A percentile compares a stretch with the other conserved stretches of the same genome.
Conservation (phyloP, 768 basidiomycete species). For the Hirschioporus abietinus region DNA sequence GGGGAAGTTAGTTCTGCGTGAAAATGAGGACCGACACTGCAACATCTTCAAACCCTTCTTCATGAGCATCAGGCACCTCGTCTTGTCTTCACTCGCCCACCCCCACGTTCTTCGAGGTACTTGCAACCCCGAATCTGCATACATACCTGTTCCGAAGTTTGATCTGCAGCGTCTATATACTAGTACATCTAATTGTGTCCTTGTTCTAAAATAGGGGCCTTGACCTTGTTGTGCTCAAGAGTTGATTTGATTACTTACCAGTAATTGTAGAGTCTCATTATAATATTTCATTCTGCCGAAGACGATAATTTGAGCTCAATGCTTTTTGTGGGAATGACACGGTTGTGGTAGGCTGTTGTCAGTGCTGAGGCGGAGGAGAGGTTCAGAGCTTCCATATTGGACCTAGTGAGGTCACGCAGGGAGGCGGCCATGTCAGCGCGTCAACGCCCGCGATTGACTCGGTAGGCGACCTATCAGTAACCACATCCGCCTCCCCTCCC, state of each 20-base stretch:
- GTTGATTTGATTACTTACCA: too few species aligned
- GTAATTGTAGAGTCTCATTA: too few species aligned
- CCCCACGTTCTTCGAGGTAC: background rate
- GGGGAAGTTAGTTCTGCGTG: background rate
- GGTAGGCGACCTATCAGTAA: background rate
- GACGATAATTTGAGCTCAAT: too few species aligned
- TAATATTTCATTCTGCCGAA: too few species aligned
- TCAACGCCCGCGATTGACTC: background rate
- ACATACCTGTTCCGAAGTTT: background rate
- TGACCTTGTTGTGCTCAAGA: too few species aligned
- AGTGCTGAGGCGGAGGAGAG: background rate
- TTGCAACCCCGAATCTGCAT: background rate
- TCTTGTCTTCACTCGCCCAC: background rate
- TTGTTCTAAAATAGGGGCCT: background rate
- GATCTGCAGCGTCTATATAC: background rate
- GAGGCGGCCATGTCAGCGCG: background rate
- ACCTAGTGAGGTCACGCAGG: slow-evolving; percentile 1
- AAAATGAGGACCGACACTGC: background rate
- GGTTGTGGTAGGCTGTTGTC: background rate
- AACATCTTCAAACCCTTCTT: background rate
- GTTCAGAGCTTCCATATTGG: background rate
- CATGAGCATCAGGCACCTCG: background rate
- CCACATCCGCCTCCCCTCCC: slow-evolving; percentile 1
- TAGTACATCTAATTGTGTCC: background rate
- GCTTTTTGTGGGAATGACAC: background rate